Percentiles rank a stretch among this genome's conserved stretches.
phyloP scores from a whole-genome alignment of 768 basidiomycete genomes.

The Termitomyces sp. region DNA sequence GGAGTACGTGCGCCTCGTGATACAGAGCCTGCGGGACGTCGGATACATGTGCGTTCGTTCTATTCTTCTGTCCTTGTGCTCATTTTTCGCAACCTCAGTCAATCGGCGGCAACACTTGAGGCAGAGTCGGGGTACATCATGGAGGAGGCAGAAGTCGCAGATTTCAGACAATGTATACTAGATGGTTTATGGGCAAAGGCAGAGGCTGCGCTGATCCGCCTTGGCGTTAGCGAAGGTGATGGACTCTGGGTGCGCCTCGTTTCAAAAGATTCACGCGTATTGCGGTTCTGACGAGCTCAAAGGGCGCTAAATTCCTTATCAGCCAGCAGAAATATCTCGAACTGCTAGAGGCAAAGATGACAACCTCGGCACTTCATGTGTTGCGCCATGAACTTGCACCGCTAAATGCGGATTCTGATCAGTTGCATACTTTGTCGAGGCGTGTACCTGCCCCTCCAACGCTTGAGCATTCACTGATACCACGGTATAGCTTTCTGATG shows the following conservation, averaged over 20 bases:
- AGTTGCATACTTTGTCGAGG: slow-evolving; percentile 87
- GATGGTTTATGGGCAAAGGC: slow-evolving; percentile 80
- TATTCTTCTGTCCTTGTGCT: slow-evolving; percentile 8
- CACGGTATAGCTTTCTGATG: slow-evolving; percentile 76
- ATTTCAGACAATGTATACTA: slow-evolving; percentile 76
- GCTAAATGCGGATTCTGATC: slow-evolving; percentile 70
- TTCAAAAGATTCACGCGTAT: background rate
- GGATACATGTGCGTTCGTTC: slow-evolving; percentile 57
- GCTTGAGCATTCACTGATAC: slow-evolving; percentile 2
- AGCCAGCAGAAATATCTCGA: slow-evolving; percentile 96
- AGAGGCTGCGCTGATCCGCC: slow-evolving; percentile 56
- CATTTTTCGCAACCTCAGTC: slow-evolving; percentile 38
- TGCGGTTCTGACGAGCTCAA: background rate
- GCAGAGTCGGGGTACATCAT: slow-evolving; percentile 89
- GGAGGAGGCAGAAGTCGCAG: slow-evolving; percentile 70
- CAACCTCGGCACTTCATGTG: slow-evolving; percentile 77
- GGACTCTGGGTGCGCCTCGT: slow-evolving; percentile 54
- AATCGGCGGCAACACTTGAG: slow-evolving; percentile 84
- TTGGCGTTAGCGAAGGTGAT: slow-evolving; percentile 68
- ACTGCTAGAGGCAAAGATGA: slow-evolving; percentile 74
- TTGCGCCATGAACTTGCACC: slow-evolving; percentile 87
- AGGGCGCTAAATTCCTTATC: slow-evolving; percentile 86
- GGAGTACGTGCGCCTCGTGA: slow-evolving; percentile 84
- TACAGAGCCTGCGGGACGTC: slow-evolving; percentile 87
- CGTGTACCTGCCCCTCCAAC: slow-evolving; percentile 24